A percentile compares a stretch with the other conserved stretches of the same genome.
Conservation (phyloP, 164 flowering plant species). For the Stephania japonica region DNA sequence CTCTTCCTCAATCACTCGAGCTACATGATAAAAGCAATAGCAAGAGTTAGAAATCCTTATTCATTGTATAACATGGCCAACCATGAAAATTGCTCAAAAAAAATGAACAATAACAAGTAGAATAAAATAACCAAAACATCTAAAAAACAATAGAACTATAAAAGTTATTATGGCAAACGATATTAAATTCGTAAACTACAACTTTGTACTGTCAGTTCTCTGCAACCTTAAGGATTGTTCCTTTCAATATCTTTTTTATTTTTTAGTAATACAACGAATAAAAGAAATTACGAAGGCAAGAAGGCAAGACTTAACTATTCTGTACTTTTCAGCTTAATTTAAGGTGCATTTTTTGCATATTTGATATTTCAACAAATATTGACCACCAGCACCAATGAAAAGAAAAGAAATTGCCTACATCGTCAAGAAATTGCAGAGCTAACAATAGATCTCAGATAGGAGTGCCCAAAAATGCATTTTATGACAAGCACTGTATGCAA, state of each 20-base stretch:
- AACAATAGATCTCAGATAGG: neutral
- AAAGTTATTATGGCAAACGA: too few relatives aligned
- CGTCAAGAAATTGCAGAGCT: neutral
- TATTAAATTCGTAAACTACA: too few relatives aligned
- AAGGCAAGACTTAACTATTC: too few relatives aligned
- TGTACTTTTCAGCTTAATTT: too few relatives aligned
- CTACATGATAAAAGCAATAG: slow-evolving; percentile 33
- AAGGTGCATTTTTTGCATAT: too few relatives aligned
- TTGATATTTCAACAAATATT: too few relatives aligned
- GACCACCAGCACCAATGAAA: too few relatives aligned
- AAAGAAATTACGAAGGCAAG: too few relatives aligned
- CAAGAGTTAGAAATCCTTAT: neutral
- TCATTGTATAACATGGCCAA: neutral
- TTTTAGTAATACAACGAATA: too few relatives aligned
- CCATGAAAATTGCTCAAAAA: neutral
- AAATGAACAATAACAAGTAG: neutral
- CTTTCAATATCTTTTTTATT: too few relatives aligned
- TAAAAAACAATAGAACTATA: neutral
- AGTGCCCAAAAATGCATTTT: neutral
- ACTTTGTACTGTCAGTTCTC: too few relatives aligned
- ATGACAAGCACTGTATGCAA: neutral
- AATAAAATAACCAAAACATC: neutral
- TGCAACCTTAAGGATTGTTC: too few relatives aligned
- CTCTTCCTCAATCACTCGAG: slow-evolving; percentile 95
- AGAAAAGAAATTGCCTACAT: neutral